phyloP scores from a whole-genome alignment of 305 asterid species.

The Coffea humblotiana region DNA sequence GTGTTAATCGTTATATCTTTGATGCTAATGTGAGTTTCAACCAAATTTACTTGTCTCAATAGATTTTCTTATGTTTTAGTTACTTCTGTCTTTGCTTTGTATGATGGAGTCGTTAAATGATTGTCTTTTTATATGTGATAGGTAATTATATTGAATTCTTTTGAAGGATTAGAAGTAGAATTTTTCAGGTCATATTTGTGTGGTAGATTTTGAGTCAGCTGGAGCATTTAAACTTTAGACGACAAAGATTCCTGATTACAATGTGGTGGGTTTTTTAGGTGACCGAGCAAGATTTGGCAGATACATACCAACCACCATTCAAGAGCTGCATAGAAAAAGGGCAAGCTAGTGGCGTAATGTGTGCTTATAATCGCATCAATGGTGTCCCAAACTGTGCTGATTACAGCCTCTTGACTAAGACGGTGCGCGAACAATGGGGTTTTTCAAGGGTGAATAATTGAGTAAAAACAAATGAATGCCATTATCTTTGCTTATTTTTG shows the following conservation, averaged over 20 bases:
- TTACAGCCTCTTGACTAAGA: constrained; percentile 44
- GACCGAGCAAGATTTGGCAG: constrained; percentile 69
- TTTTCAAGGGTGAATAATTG: constrained; percentile 54
- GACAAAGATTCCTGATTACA: not conserved
- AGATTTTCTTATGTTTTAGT: no score
- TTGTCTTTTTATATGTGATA: not conserved
- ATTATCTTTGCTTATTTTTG: not conserved
- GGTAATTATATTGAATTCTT: not conserved
- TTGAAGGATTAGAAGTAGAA: not conserved
- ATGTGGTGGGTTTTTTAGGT: constrained; percentile 37
- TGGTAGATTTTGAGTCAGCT: not conserved
- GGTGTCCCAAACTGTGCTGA: constrained; percentile 76
- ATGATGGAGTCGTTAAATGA: not conserved
- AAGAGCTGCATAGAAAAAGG: constrained; percentile 59
- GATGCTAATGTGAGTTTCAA: constrained; percentile 49
- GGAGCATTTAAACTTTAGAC: not conserved
- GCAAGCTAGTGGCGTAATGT: constrained; percentile 65
- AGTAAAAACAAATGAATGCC: not conserved
- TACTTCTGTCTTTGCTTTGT: not conserved
- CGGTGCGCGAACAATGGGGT: constrained; percentile 67
- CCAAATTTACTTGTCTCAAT: not conserved
- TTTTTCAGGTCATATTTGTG: not conserved
- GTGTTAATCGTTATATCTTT: constrained; percentile 50
- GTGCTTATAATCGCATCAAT: constrained; percentile 67
- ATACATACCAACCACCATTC: constrained; percentile 78